Conservation (phyloP, 2,329 filamentous ascomycete species). For the Alternaria postmessia region DNA sequence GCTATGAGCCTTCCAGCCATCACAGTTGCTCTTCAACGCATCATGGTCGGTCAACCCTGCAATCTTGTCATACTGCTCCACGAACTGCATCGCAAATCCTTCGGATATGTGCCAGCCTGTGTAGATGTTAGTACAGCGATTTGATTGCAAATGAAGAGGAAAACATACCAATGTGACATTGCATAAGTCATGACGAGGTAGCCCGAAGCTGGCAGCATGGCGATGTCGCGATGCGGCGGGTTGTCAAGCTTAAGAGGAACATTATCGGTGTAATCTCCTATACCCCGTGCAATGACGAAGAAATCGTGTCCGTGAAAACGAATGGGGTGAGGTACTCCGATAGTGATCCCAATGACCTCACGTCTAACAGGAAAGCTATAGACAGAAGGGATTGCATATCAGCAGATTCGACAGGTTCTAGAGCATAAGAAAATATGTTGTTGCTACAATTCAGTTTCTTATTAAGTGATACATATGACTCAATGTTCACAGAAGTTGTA, state of each 20-base stretch:
- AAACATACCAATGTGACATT: neutral
- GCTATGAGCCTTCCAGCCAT: neutral
- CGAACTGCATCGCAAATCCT: neutral
- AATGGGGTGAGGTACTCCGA: neutral
- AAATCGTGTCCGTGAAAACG: neutral
- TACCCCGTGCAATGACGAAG: neutral
- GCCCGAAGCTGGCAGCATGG: neutral
- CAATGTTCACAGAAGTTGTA: constrained; percentile 30
- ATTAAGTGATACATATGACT: neutral
- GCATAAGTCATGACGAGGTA: neutral
- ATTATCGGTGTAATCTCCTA: neutral
- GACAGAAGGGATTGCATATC: neutral
- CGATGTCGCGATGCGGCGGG: neutral
- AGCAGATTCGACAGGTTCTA: neutral
- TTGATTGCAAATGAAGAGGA: neutral
- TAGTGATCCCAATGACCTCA: neutral
- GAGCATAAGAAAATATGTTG: neutral
- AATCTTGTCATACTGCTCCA: neutral
- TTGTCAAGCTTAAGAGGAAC: neutral
- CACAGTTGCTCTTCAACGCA: neutral
- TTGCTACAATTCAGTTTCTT: neutral
- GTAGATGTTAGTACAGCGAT: neutral
- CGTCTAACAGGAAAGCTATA: neutral
- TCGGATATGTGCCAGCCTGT: neutral
- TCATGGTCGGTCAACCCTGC: neutral